Evolutionary conservation across 2,329 filamentous ascomycete species (phyloP), one percentile per base, ranked within the genome.

Genomic region (Beauveria sp.): DNA sequence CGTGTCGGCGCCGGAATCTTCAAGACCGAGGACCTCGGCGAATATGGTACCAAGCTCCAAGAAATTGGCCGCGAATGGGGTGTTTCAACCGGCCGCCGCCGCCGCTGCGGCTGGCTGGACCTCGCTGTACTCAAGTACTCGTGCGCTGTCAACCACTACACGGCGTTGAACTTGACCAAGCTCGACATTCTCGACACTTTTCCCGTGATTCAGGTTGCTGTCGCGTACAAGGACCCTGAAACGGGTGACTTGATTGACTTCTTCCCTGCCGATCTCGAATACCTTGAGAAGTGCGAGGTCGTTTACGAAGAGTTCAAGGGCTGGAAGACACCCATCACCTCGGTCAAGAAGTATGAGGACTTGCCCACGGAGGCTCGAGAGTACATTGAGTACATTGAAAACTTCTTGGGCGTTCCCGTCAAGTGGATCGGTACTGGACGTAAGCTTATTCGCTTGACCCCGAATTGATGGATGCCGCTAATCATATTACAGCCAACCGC

Each of bases 131-230:
- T 89, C 64, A 86, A 87, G 71, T 89, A 88, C 76, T 86, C 72
- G 28, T 66, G 67, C 63, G 75, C 79, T 52, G 78, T 88, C 71
- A 90, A 90, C 75, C 80, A 87, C 75, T 90, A 90, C 74, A 85
- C 84, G 0, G 73, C 77, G 50, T 70, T 86, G 2, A 85, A 86
- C 67, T 70, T 86, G 46, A 85, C 81, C 16, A 85, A 84, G 63
- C 67, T 70, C 26, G 68, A 70, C 46, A 80, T 91, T 43, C 79
- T 92, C 18, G 89, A 92, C 70, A 83, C 83, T 37, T 91, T 96
- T 71, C 79, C 83, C 10, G 86, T 85, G 68, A 82, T 96, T 74
- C 89, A 92, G 72, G 79, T 90, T 55, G 89, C 88, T 20, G 83
- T 88, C 16, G 85, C 84, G 2, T 96, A 96, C 76, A 80, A 79